These are phyloP conservation scores for Magnaporthiopsis rhizophila DNA, from an alignment of 2,329 filamentous ascomycete genomes.

Conservation along the genomic window DNA sequence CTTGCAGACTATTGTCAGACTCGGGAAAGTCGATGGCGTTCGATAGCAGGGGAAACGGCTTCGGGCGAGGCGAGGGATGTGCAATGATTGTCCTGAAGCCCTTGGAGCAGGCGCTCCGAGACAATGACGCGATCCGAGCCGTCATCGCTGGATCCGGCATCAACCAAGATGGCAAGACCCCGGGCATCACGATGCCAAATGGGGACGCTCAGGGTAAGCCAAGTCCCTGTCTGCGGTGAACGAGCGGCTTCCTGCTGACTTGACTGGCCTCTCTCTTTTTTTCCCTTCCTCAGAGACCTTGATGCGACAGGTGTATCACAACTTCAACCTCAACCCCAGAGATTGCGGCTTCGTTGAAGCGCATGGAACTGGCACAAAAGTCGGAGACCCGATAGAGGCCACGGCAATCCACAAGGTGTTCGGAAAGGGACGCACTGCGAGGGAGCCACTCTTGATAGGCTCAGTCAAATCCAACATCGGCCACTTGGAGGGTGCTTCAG, in stretches of 20 bases:
- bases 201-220: conserved; percentile 35
- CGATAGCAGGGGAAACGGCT: conserved; percentile 46
- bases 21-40: conserved; percentile 44
- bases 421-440: conserved; percentile 17
- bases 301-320: conserved; percentile 34
- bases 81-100: conserved; percentile 49
- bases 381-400: conserved; percentile 48
- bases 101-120: conserved; percentile 43
- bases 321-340: conserved; percentile 29
- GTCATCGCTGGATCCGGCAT: conserved; percentile 41
- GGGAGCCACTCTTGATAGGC: conserved; percentile 24
- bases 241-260: neutral
- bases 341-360: conserved; percentile 39
- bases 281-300: conserved; percentile 15
- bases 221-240: neutral
- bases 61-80: conserved; percentile 53
- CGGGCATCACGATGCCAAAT: conserved; percentile 50
- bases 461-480: conserved; percentile 33
- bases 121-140: conserved; percentile 46
- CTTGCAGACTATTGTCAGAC: conserved; percentile 37
- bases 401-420: conserved; percentile 30
- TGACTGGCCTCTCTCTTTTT: neutral
- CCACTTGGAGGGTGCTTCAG: conserved; percentile 41
- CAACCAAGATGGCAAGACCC: conserved; percentile 49
- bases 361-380: conserved; percentile 48